Evolutionary conservation across 371 early-diverging fungal species (phyloP).

Genomic region (Apophysomyces elegans): DNA sequence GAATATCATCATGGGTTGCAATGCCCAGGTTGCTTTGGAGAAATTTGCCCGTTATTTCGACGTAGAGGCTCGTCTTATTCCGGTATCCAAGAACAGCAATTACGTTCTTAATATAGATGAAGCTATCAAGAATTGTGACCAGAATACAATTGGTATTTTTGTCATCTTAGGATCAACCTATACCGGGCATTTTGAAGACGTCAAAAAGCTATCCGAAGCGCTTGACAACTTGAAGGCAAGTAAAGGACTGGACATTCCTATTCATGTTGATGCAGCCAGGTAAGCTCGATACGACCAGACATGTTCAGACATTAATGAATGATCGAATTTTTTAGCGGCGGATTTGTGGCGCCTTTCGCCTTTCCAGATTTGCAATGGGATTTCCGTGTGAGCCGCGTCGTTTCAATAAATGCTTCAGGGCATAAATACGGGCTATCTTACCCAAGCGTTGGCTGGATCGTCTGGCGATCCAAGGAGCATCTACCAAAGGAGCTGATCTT

Average conservation of each 20-base stretch:
- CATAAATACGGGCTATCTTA: conserved; percentile 81
- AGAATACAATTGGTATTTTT: conserved; percentile 79
- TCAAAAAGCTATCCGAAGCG: conserved; percentile 59
- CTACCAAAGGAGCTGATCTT: conserved; percentile 71
- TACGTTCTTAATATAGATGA: conserved; percentile 63
- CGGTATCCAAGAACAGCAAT: conserved; percentile 46
- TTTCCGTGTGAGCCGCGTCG: conserved; percentile 70
- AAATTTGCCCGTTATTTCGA: conserved; percentile 64
- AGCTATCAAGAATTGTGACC: conserved; percentile 66
- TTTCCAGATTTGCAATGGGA: conserved; percentile 25
- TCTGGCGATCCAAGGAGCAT: conserved; percentile 65
- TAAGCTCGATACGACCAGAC: conserved; percentile 6
- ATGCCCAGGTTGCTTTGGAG: conserved; percentile 68
- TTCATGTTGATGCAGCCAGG: conserved; percentile 82
- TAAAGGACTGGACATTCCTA: conserved; percentile 55
- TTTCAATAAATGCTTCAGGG: conserved; percentile 73
- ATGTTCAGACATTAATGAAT: neutral
- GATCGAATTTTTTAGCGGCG: conserved; percentile 52
- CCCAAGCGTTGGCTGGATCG: conserved; percentile 70
- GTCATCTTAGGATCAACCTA: conserved; percentile 72
- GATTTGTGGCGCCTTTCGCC: conserved; percentile 81
- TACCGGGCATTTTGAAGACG: conserved; percentile 84
- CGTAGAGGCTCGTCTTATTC: conserved; percentile 64
- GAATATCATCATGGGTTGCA: conserved; percentile 73
- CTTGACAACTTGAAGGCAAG: conserved; percentile 62